A percentile compares a stretch with the other conserved stretches of the same genome.
Conservation (phyloP, 75 land plant species). For the Pseudotsuga menziesii region DNA sequence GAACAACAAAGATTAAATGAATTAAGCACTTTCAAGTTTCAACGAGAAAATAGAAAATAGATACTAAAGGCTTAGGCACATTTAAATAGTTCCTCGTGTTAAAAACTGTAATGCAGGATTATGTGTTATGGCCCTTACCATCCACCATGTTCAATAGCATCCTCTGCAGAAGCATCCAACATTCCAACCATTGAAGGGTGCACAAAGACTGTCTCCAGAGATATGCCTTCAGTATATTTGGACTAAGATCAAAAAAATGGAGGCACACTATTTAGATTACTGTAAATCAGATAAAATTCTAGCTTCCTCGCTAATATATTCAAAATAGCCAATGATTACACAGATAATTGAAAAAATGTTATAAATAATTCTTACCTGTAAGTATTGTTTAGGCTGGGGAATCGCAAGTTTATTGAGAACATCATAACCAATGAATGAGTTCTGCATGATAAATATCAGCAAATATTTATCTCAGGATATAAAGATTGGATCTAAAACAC, state of each 20-base stretch:
- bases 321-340: background rate
- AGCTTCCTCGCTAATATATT: background rate
- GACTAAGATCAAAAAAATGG: slow-evolving; percentile 41
- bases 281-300: background rate
- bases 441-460: slow-evolving; percentile 41
- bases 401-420: slow-evolving; percentile 82
- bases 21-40: background rate
- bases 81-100: background rate
- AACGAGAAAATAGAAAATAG: background rate
- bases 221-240: slow-evolving; percentile 88
- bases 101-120: background rate
- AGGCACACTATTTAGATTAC: background rate
- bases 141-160: slow-evolving; percentile 71
- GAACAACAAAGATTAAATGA: background rate
- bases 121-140: slow-evolving; percentile 47
- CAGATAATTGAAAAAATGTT: background rate
- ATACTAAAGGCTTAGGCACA: background rate
- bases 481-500: background rate
- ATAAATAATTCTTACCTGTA: slow-evolving; percentile 60
- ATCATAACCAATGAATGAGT: slow-evolving; percentile 86
- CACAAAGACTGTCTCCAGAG: slow-evolving; percentile 68
- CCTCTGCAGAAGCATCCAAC: slow-evolving; percentile 89
- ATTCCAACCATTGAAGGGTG: slow-evolving; percentile 82
- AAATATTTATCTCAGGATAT: background rate
- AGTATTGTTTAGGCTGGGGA: slow-evolving; percentile 84